These are phyloP conservation scores for Prunus salicina DNA, from an alignment of 306 rosid species.

Conservation along the genomic window DNA sequence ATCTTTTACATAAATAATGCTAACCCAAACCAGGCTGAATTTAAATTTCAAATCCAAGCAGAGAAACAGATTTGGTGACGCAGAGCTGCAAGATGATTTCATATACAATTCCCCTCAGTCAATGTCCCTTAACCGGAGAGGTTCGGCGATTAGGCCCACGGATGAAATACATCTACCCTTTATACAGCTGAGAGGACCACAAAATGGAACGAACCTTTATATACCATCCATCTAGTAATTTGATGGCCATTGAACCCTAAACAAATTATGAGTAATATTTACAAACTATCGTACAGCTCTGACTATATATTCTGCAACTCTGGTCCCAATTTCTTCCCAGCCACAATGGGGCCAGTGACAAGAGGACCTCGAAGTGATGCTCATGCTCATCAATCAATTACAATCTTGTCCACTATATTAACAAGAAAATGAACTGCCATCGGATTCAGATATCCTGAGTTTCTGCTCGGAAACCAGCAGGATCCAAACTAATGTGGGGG, in stretches of 20 bases:
- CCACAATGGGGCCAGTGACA: neutral
- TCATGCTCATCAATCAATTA: neutral
- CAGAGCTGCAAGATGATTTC: neutral
- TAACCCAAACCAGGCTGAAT: neutral
- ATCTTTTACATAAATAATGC: too few relatives aligned
- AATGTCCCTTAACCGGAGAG: neutral
- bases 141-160: neutral
- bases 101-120: neutral
- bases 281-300: conserved; percentile 7
- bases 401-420: neutral
- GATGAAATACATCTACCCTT: neutral
- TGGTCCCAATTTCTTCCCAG: neutral
- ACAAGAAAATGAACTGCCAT: conserved; percentile 13
- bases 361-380: neutral
- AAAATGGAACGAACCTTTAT: neutral
- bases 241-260: neutral
- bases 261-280: neutral
- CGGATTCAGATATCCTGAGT: conserved; percentile 20
- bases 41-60: neutral
- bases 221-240: neutral
- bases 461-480: conserved; percentile 32
- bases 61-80: neutral
- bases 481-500: conserved; percentile 24
- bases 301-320: neutral
- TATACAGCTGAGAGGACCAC: neutral